A percentile compares a stretch with the other conserved stretches of the same genome.
phyloP scores from a whole-genome alignment of 2,329 filamentous ascomycete species.

The Fusarium lyarnte region DNA sequence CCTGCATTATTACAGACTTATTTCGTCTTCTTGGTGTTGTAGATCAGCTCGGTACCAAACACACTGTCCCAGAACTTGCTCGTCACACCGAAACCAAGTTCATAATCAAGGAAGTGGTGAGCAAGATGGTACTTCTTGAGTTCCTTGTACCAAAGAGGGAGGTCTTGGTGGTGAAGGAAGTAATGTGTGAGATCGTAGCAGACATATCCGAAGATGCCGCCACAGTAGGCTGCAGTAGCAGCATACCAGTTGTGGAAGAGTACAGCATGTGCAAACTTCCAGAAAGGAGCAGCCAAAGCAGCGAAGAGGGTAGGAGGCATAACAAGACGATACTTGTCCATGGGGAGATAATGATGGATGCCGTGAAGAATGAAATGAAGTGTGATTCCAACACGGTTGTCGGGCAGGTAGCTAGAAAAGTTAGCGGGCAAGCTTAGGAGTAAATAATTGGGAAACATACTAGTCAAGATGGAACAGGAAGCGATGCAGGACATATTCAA shows the following conservation, averaged over 20 bases:
- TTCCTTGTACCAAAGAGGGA: slow-evolving; percentile 87
- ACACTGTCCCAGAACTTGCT: slow-evolving; percentile 95
- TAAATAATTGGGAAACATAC: slow-evolving; percentile 61
- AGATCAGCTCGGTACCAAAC: slow-evolving; percentile 84
- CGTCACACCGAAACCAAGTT: slow-evolving; percentile 96
- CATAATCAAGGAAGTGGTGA: slow-evolving; percentile 97
- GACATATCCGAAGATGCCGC: slow-evolving; percentile 94
- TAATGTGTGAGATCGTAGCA: slow-evolving; percentile 98
- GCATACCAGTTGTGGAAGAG: slow-evolving; percentile 89
- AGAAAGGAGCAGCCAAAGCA: slow-evolving; percentile 87
- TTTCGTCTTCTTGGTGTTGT: slow-evolving; percentile 47
- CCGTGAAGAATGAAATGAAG: slow-evolving; percentile 94
- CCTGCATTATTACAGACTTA: slow-evolving; percentile 27
- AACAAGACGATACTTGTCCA: slow-evolving; percentile 96
- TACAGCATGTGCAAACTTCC: slow-evolving; percentile 84
- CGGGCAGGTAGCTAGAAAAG: slow-evolving; percentile 77
- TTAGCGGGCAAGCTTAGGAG: slow-evolving; percentile 42
- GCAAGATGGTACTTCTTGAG: slow-evolving; percentile 98
- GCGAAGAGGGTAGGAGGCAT: slow-evolving; percentile 95
- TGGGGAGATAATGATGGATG: slow-evolving; percentile 98
- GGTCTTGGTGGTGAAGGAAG: slow-evolving; percentile 94
- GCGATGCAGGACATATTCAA: slow-evolving; percentile 89
- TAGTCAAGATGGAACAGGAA: slow-evolving; percentile 94
- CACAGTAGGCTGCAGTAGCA: slow-evolving; percentile 81
- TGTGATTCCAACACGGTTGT: slow-evolving; percentile 88